These are phyloP conservation scores for Penicillium decumbens DNA, from an alignment of 2,329 filamentous ascomycete genomes.

Conservation along the genomic window DNA sequence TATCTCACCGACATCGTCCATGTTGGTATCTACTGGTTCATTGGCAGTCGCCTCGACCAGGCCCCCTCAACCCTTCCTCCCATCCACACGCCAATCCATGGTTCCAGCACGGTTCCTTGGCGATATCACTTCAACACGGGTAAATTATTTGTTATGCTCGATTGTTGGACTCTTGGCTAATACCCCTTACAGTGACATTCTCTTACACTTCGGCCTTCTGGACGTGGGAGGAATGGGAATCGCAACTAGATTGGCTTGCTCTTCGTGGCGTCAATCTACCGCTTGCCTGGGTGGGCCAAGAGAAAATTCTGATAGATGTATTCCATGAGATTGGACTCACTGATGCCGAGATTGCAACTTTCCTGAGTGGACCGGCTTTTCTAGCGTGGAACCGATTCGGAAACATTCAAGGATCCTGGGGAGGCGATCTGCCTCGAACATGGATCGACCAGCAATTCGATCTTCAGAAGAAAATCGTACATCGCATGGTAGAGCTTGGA, in stretches of 20 bases:
- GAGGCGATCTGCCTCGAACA: constrained; percentile 39
- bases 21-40: constrained; percentile 48
- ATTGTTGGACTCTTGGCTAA: background rate
- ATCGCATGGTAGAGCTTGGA: constrained; percentile 50
- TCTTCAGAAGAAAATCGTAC: constrained; percentile 48
- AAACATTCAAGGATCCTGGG: constrained; percentile 52
- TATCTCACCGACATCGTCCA: constrained; percentile 41
- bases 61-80: constrained; percentile 27
- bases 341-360: constrained; percentile 44
- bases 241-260: constrained; percentile 51
- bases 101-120: constrained; percentile 45
- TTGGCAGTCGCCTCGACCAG: constrained; percentile 41
- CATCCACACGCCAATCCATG: constrained; percentile 34
- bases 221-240: constrained; percentile 53
- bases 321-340: constrained; percentile 47
- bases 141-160: constrained; percentile 15
- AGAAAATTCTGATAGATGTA: constrained; percentile 49
- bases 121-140: constrained; percentile 51
- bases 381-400: constrained; percentile 54
- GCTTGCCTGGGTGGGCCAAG: constrained; percentile 50
- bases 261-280: constrained; percentile 51
- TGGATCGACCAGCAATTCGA: constrained; percentile 50
- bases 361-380: constrained; percentile 50
- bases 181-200: constrained; percentile 43
- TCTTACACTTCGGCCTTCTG: constrained; percentile 51